A percentile compares a stretch with the other conserved stretches of the same genome.
These are phyloP conservation scores for Lantana camara DNA, from an alignment of 257 asterid species.

Conservation along the genomic window DNA sequence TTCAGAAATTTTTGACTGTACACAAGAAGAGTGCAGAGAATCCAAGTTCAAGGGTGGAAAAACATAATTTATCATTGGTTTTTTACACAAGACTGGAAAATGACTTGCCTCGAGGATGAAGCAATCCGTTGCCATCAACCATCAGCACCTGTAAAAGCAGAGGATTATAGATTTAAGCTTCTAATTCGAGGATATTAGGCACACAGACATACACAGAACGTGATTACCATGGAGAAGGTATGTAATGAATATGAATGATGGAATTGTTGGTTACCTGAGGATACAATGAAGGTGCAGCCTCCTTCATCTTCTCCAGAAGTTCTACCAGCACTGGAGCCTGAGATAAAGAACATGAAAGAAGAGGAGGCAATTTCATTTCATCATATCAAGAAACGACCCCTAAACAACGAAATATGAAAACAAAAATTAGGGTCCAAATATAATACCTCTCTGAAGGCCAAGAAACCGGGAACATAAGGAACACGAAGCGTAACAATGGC, in stretches of 20 bases:
- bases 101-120: constrained; percentile 92
- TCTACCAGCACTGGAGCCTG: constrained; percentile 81
- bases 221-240: not conserved
- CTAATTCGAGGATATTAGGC: not conserved
- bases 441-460: constrained; percentile 90
- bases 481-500: constrained; percentile 54
- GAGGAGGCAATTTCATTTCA: no score
- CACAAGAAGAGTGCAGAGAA: no score
- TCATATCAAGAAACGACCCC: constrained; percentile 12
- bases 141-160: constrained; percentile 61
- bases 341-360: constrained; percentile 21
- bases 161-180: not conserved
- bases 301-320: constrained; percentile 78
- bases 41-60: constrained; percentile 8
- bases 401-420: not conserved
- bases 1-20: no score
- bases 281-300: constrained; percentile 42
- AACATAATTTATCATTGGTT: not conserved
- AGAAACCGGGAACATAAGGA: constrained; percentile 85
- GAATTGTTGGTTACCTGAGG: constrained; percentile 63
- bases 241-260: not conserved
- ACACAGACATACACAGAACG: not conserved
- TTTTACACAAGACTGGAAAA: constrained; percentile 18
- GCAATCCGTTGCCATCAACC: constrained; percentile 96
- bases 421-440: not conserved